phyloP scores from a whole-genome alignment of 352 stramenopile species.

The Globisporangium acanthophoron region DNA sequence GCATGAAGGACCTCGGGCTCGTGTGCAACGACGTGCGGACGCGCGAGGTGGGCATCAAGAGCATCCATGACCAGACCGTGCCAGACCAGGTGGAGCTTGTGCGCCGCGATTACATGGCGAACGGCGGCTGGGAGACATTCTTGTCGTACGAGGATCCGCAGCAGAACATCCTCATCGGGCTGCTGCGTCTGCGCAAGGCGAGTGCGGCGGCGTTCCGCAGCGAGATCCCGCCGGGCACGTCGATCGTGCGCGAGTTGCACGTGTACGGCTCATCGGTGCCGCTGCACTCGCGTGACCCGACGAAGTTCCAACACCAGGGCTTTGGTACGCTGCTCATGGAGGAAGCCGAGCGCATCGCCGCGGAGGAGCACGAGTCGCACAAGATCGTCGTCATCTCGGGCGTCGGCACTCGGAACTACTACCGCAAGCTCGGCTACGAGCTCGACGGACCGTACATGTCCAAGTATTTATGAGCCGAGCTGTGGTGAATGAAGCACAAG shows the following conservation, averaged over 20 bases:
- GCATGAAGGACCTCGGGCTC: conserved; percentile 91
- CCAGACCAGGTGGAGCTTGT: conserved; percentile 96
- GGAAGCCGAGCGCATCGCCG: conserved; percentile 94
- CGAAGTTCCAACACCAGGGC: conserved; percentile 96
- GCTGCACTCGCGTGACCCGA: conserved; percentile 91
- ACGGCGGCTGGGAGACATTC: conserved; percentile 97
- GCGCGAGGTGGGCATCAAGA: conserved; percentile 95
- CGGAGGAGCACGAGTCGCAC: conserved; percentile 92
- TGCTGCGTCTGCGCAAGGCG: conserved; percentile 91
- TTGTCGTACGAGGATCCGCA: conserved; percentile 94
- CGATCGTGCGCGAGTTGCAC: conserved; percentile 90
- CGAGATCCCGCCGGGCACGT: conserved; percentile 64
- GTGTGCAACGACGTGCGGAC: conserved; percentile 94
- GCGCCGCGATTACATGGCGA: conserved; percentile 93
- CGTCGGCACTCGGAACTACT: conserved; percentile 96
- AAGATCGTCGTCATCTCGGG: conserved; percentile 97
- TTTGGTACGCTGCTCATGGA: conserved; percentile 97
- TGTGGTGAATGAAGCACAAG: background rate
- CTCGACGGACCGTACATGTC: conserved; percentile 97
- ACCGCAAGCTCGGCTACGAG: conserved; percentile 96
- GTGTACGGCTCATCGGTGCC: conserved; percentile 97
- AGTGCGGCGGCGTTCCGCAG: conserved; percentile 75
- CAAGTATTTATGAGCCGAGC: conserved; percentile 68
- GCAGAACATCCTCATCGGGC: conserved; percentile 95
- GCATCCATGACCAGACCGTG: conserved; percentile 92